Base-by-base conservation (phyloP, 1,284 basidiomycete species). In the Phellinidium pouzarii region DNA sequence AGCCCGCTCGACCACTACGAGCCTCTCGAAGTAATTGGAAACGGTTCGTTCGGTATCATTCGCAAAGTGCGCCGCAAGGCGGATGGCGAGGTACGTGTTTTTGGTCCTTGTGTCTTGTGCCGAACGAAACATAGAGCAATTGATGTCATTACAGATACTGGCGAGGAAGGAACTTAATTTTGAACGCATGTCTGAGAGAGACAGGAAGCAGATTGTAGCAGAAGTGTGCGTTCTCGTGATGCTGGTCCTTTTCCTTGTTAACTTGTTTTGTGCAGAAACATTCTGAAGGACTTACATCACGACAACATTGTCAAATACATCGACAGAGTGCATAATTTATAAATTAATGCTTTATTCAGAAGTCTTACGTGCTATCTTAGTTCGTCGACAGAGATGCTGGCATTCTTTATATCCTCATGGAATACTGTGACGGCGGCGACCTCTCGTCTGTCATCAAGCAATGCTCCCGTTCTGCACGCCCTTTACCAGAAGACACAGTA, bases 1-100 rank as follows among this genome's bases (percentile, higher is more conserved):
- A 52, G 41, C 37, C 54, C 46, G 14, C 73, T 93, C 41, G 82
- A 87, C 59, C 77, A 81, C 54, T 96, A 95, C 65, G 92, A 94
- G 59, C 75, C 91, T 3, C 75, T 94, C 46, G 91, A 94, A 60
- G 77, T 95, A 57, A 95, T 99, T 52, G 94, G 95, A 5, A 95
- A 94, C 61, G 94, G 94, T n/a, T 91, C 90, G 8, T 99, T 98
- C 73, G 94, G 95, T 1, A 87, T 95, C 59, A 97, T 98, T 61
- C 84, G 91, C 58, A 96, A 95, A 72, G 93, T 97, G 17, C 76
- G 83, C 58, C 74, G 94, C 60, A 87, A 90, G 65, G 70, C 79
- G 5, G 95, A 98, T 68, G 91, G 91, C 45, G 65, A 82, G 66
- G 92, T 94, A 60, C 61, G 87, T 79, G 26, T 44, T 19, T 34